These are phyloP conservation scores for Rhizopogon vulgaris DNA, from an alignment of 768 basidiomycete genomes.

Conservation along the genomic window DNA sequence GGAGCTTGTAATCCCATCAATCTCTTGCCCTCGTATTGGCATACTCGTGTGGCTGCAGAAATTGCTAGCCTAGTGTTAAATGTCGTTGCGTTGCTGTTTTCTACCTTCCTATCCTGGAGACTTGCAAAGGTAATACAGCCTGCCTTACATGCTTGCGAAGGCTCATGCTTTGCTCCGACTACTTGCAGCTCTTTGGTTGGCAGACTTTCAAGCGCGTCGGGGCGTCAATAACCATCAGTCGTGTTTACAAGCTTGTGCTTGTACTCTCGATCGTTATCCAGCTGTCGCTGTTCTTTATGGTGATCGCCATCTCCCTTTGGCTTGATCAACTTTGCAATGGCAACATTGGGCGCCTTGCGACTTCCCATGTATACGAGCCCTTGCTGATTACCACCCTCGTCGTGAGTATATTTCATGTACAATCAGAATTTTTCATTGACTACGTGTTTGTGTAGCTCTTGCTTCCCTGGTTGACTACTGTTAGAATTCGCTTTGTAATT, in stretches of 20 bases:
- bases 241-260: conserved; percentile 68
- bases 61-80: conserved; percentile 61
- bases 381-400: conserved; percentile 49
- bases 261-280: conserved; percentile 68
- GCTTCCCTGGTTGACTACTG: conserved; percentile 63
- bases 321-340: conserved; percentile 71
- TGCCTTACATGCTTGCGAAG: not conserved
- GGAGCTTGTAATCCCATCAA: conserved; percentile 56
- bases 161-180: not conserved
- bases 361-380: conserved; percentile 45
- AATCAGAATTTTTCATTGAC: not conserved
- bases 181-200: conserved; percentile 65
- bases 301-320: conserved; percentile 65
- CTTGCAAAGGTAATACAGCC: conserved; percentile 54
- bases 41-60: conserved; percentile 51
- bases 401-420: conserved; percentile 36
- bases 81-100: conserved; percentile 50
- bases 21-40: conserved; percentile 64
- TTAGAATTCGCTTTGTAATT: conserved; percentile 19
- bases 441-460: conserved; percentile 39
- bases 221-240: conserved; percentile 66
- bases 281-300: conserved; percentile 74
- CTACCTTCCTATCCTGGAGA: conserved; percentile 63
- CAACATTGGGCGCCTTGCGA: conserved; percentile 49
- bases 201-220: conserved; percentile 86